phyloP scores from a whole-genome alignment of 78 protist genomes.

The Anaeramoeba flamelloides region DNA sequence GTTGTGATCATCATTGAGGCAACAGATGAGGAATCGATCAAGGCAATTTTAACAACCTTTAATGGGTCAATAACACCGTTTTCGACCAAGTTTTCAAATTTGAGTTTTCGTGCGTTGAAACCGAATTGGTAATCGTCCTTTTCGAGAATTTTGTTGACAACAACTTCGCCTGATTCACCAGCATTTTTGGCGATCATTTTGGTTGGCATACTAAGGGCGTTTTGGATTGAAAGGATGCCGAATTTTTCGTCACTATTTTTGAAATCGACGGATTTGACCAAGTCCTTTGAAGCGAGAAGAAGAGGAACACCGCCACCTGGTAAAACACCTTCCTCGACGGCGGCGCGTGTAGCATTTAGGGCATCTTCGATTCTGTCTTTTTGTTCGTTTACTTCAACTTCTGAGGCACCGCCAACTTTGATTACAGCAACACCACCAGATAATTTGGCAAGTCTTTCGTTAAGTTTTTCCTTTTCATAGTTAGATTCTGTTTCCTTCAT shows the following conservation, averaged over 20 bases:
- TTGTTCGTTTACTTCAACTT: constrained; percentile 93
- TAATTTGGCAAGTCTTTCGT: constrained; percentile 89
- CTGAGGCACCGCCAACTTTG: constrained; percentile 92
- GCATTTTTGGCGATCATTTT: constrained; percentile 75
- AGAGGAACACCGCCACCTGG: constrained; percentile 43
- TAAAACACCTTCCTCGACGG: constrained; percentile 64
- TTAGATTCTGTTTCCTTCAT: constrained; percentile 32
- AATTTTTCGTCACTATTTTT: background rate
- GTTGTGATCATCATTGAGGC: constrained; percentile 81
- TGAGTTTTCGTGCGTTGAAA: constrained; percentile 60
- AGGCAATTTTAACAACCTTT: constrained; percentile 86
- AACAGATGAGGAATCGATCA: constrained; percentile 70
- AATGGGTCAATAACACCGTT: constrained; percentile 96
- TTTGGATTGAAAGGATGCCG: background rate
- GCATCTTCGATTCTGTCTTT: constrained; percentile 96
- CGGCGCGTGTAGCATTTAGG: constrained; percentile 92
- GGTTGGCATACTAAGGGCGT: constrained; percentile 69
- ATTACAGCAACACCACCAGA: constrained; percentile 93
- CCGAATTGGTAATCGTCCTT: constrained; percentile 43
- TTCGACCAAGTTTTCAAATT: constrained; percentile 68
- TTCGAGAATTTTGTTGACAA: constrained; percentile 69
- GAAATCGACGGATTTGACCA: constrained; percentile 25
- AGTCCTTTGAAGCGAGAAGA: constrained; percentile 40
- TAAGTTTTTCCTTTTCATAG: constrained; percentile 67
- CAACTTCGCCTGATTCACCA: constrained; percentile 83